Conservation (phyloP, 352 stramenopile species). For the Globisporangium rhizosaccharum region DNA sequence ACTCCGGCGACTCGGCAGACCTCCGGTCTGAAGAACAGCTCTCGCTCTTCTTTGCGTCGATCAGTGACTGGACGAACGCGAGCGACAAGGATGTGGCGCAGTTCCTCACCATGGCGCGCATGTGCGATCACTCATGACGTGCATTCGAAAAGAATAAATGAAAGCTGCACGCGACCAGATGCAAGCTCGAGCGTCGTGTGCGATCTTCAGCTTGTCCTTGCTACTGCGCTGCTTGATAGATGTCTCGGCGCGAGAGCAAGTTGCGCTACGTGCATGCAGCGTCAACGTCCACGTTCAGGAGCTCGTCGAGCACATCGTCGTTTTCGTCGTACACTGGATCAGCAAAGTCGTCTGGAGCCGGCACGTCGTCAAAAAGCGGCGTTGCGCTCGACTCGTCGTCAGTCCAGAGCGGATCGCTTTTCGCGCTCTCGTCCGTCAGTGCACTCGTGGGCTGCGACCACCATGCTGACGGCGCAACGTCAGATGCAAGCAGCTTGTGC, state of each 20-base stretch:
- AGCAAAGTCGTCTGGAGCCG: constrained; percentile 34
- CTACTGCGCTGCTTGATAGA: not conserved
- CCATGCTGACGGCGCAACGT: constrained; percentile 38
- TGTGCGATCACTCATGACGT: constrained; percentile 20
- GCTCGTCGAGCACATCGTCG: constrained; percentile 36
- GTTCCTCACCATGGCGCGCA: constrained; percentile 47
- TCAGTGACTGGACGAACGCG: constrained; percentile 42
- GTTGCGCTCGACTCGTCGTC: constrained; percentile 5
- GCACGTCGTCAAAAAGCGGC: constrained; percentile 20
- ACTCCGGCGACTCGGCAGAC: constrained; percentile 18
- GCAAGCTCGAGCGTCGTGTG: too few relatives aligned
- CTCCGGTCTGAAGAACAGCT: constrained; percentile 41
- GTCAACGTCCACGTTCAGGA: constrained; percentile 53
- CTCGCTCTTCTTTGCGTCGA: constrained; percentile 36
- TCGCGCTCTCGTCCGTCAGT: constrained; percentile 10
- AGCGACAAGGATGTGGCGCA: constrained; percentile 36
- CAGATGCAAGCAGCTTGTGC: constrained; percentile 33
- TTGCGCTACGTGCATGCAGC: constrained; percentile 12
- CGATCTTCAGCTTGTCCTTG: not conserved
- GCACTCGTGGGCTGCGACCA: constrained; percentile 27
- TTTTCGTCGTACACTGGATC: constrained; percentile 10
- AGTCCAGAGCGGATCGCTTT: constrained; percentile 12
- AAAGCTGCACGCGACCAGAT: too few relatives aligned
- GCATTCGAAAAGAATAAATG: not conserved
- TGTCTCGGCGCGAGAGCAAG: too few relatives aligned